phyloP scores from a whole-genome alignment of 2,329 filamentous ascomycete genomes.

The Colletotrichum sp. region DNA sequence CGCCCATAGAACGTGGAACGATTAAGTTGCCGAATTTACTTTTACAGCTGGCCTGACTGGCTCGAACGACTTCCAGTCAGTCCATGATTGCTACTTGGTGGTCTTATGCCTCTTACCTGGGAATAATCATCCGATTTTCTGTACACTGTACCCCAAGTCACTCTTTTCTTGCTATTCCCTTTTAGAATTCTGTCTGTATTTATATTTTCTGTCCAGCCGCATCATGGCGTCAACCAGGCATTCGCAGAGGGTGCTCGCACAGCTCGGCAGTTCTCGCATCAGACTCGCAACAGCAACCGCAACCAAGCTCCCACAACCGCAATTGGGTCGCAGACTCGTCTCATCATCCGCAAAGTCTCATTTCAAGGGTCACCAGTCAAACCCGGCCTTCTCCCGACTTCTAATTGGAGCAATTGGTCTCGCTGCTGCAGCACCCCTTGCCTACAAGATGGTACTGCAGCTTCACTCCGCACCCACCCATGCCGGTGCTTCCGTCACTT shows the following conservation, averaged over 20 bases:
- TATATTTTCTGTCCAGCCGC: not conserved
- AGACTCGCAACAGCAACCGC: conserved; percentile 6
- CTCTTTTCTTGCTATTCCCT: not conserved
- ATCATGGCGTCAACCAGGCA: conserved; percentile 7
- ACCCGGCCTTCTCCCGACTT: conserved; percentile 7
- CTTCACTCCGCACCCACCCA: not conserved
- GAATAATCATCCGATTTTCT: conserved; percentile 18
- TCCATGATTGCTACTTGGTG: conserved; percentile 15
- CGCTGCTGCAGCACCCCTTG: conserved; percentile 55
- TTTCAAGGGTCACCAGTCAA: conserved; percentile 10
- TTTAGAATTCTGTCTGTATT: not conserved
- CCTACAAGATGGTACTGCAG: conserved; percentile 63
- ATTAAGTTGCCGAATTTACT: conserved; percentile 14
- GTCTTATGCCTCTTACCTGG: conserved; percentile 11
- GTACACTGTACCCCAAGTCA: not conserved
- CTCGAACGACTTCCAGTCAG: conserved; percentile 19
- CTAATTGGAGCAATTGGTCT: conserved; percentile 46
- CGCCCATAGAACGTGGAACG: conserved; percentile 20
- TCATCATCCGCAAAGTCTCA: conserved; percentile 19
- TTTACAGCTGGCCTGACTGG: conserved; percentile 22
- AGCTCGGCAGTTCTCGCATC: conserved; percentile 3
- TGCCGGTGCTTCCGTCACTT: not conserved
- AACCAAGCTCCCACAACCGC: conserved; percentile 1
- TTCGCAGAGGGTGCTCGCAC: conserved; percentile 17
- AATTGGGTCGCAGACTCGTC: conserved; percentile 18